phyloP scores from a whole-genome alignment of 441 rosid genomes.

The Biscutella auriculata region DNA sequence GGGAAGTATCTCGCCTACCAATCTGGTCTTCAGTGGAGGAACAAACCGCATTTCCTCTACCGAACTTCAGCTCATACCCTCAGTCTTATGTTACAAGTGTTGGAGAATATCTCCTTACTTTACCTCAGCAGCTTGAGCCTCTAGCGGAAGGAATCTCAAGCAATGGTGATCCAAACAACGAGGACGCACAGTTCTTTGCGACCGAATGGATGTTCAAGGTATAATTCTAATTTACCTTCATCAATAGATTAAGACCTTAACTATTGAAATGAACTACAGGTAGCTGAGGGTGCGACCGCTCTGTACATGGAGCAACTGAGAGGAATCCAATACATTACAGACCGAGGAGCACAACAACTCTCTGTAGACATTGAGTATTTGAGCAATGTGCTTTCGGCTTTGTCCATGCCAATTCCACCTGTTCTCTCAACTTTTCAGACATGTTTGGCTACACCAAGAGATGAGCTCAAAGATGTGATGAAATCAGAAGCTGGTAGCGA shows the following conservation, averaged over 20 bases:
- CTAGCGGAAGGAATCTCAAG: conserved; percentile 89
- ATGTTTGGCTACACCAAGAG: conserved; percentile 76
- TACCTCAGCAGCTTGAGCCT: conserved; percentile 97
- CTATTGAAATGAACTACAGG: conserved; percentile 25
- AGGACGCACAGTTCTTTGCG: conserved; percentile 89
- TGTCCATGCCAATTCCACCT: conserved; percentile 76
- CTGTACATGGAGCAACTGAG: conserved; percentile 91
- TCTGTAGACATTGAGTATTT: conserved; percentile 84
- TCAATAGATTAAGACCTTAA: neutral
- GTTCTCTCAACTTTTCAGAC: conserved; percentile 74
- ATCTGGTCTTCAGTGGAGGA: conserved; percentile 92
- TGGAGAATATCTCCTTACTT: conserved; percentile 94
- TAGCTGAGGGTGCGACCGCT: conserved; percentile 92
- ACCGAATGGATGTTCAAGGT: conserved; percentile 99
- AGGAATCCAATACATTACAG: conserved; percentile 74
- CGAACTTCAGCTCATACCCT: conserved; percentile 92
- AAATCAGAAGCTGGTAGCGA: conserved; percentile 70
- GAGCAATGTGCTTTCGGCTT: conserved; percentile 90
- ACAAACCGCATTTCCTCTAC: conserved; percentile 69
- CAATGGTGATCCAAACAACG: conserved; percentile 58
- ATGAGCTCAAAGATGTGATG: conserved; percentile 56
- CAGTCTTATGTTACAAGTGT: conserved; percentile 82
- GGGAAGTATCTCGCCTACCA: conserved; percentile 68
- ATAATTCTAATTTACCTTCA: conserved; percentile 12
- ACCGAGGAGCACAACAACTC: conserved; percentile 83